Conservation (phyloP, 108 stramenopile species). For the Stephanodiscus triporus region DNA sequence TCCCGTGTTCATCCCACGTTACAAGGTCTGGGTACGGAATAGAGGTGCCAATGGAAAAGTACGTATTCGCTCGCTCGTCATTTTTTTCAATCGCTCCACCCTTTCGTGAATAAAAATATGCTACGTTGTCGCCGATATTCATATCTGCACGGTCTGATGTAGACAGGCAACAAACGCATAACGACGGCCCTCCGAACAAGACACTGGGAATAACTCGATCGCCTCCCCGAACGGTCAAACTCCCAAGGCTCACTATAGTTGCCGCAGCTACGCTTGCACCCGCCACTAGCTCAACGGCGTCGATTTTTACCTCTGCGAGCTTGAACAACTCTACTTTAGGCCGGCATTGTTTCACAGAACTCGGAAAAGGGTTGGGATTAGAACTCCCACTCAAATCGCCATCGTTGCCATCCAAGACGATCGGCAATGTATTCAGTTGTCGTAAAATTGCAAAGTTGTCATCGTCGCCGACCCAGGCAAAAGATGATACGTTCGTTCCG, state of each 20-base stretch:
- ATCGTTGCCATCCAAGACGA: neutral
- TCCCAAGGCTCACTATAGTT: constrained; percentile 61
- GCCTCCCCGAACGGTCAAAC: constrained; percentile 68
- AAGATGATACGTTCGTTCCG: constrained; percentile 64
- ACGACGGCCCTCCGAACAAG: constrained; percentile 82
- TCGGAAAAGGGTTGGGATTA: constrained; percentile 19
- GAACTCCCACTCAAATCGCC: constrained; percentile 1
- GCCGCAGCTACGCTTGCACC: constrained; percentile 57
- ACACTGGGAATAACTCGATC: constrained; percentile 66
- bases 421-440: constrained; percentile 3
- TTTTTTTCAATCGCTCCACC: constrained; percentile 35
- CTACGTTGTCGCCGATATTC: constrained; percentile 51
- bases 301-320: constrained; percentile 55
- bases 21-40: constrained; percentile 82
- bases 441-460: constrained; percentile 65
- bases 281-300: constrained; percentile 57
- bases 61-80: constrained; percentile 61
- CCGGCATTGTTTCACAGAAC: constrained; percentile 22
- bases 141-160: constrained; percentile 39
- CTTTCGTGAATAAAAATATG: constrained; percentile 79
- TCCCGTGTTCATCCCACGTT: constrained; percentile 82
- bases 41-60: constrained; percentile 69
- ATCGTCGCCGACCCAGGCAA: constrained; percentile 86
- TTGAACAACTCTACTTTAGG: constrained; percentile 67
- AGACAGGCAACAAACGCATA: constrained; percentile 62